These are phyloP conservation scores for Monosporascus sp. DNA, from an alignment of 2,329 filamentous ascomycete species.

Conservation along the genomic window DNA sequence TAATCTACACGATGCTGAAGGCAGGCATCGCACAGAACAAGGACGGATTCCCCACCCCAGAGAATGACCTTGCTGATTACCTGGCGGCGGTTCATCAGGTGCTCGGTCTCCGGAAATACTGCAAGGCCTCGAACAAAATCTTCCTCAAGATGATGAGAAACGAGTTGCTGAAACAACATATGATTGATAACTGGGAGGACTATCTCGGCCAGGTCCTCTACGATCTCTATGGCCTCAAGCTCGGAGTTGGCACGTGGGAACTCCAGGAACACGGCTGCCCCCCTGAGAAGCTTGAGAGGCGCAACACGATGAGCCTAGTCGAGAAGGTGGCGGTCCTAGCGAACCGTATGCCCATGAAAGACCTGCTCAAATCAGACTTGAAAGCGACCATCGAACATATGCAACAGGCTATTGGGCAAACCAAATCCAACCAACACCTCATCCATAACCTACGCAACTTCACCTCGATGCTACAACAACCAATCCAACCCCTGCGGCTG, in stretches of 20 bases:
- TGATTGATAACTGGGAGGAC: constrained; percentile 76
- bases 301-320: constrained; percentile 74
- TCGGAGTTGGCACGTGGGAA: constrained; percentile 61
- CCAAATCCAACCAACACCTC: constrained; percentile 74
- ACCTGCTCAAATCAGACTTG: constrained; percentile 84
- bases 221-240: constrained; percentile 76
- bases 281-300: constrained; percentile 70
- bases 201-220: constrained; percentile 82
- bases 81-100: constrained; percentile 78
- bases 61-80: constrained; percentile 72
- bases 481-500: constrained; percentile 75
- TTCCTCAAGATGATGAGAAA: constrained; percentile 86
- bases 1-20: constrained; percentile 77
- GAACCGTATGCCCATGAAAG: constrained; percentile 80
- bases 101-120: constrained; percentile 77
- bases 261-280: constrained; percentile 76
- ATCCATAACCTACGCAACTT: constrained; percentile 84
- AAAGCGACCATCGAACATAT: constrained; percentile 90
- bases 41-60: constrained; percentile 57
- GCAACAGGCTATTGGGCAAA: constrained; percentile 75
- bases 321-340: constrained; percentile 80
- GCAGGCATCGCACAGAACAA: constrained; percentile 65
- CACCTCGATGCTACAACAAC: constrained; percentile 72
- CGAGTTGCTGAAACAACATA: constrained; percentile 71
- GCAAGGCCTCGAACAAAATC: constrained; percentile 77